These are phyloP conservation scores for Falciphora oryzae DNA, from an alignment of 2,329 filamentous ascomycete genomes.

Conservation along the genomic window DNA sequence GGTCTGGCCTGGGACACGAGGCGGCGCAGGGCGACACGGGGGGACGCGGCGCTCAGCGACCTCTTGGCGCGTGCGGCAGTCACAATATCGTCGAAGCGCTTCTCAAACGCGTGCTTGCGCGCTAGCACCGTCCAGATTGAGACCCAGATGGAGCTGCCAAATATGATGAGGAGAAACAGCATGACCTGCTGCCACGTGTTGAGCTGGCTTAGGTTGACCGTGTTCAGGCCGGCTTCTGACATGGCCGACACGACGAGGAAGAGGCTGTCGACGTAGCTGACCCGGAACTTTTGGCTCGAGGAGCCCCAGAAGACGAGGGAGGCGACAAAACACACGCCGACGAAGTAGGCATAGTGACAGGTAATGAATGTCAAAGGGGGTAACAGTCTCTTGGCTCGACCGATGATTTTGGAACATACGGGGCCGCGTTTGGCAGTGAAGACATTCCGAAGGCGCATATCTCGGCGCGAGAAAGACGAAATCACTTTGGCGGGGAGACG, in stretches of 20 bases:
- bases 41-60: too few relatives aligned
- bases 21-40: too few relatives aligned
- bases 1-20: too few relatives aligned
- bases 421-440: too few relatives aligned
- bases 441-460: too few relatives aligned
- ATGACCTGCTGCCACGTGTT: conserved; percentile 62
- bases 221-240: conserved; percentile 60
- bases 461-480: too few relatives aligned
- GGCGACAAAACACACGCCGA: conserved; percentile 44
- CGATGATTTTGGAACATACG: too few relatives aligned
- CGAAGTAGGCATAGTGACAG: conserved; percentile 62
- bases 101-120: conserved; percentile 56
- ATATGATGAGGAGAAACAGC: conserved; percentile 56
- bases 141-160: conserved; percentile 60
- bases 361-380: conserved; percentile 55
- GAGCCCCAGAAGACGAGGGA: conserved; percentile 56
- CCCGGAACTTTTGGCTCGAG: conserved; percentile 32
- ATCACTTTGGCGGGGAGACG: too few relatives aligned
- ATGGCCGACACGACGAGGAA: conserved; percentile 62
- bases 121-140: conserved; percentile 57
- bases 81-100: conserved; percentile 49
- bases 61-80: conserved; percentile 24
- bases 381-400: conserved; percentile 14
- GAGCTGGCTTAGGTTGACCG: conserved; percentile 55
- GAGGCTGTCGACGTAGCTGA: conserved; percentile 57